Percentiles rank a stretch among this genome's conserved stretches.
Conservation (phyloP, 306 rosid genomes). For the Dryas alaskensis region DNA sequence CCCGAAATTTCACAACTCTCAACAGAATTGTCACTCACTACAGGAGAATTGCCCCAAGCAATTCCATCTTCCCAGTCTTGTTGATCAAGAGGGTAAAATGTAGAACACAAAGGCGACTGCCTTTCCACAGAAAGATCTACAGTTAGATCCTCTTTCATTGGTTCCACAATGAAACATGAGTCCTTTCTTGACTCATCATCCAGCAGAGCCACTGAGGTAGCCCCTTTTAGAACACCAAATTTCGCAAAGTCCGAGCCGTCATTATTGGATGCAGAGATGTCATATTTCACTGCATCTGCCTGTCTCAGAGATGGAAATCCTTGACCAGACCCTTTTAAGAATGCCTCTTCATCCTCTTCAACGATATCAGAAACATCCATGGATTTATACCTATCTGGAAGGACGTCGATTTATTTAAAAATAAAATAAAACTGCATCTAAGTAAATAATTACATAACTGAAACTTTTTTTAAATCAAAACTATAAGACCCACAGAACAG, state of each 20-base stretch:
- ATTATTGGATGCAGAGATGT: conserved; percentile 40
- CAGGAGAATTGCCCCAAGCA: conserved; percentile 83
- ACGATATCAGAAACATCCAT: conserved; percentile 54
- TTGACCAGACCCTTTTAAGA: conserved; percentile 54
- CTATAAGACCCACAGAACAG: not conserved
- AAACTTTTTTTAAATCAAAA: not conserved
- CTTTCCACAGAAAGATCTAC: conserved; percentile 37
- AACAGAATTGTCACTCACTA: conserved; percentile 37
- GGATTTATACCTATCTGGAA: conserved; percentile 65
- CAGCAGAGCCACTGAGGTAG: conserved; percentile 31
- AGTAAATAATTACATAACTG: conserved; percentile 12
- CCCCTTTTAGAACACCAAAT: conserved; percentile 52
- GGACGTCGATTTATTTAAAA: not conserved
- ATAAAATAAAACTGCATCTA: conserved; percentile 6
- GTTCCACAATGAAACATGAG: conserved; percentile 57
- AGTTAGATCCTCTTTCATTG: conserved; percentile 51
- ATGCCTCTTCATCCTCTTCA: conserved; percentile 96
- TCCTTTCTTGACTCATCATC: conserved; percentile 42
- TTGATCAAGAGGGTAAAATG: conserved; percentile 81
- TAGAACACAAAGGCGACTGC: conserved; percentile 34
- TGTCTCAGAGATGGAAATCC: conserved; percentile 44
- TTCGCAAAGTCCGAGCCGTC: conserved; percentile 48
- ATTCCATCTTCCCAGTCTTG: conserved; percentile 88
- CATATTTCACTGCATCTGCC: conserved; percentile 35
- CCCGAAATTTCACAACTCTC: conserved; percentile 66